Base-by-base conservation (phyloP, 2,329 filamentous ascomycete genomes). In the Alternaria novae-zelandiae region DNA sequence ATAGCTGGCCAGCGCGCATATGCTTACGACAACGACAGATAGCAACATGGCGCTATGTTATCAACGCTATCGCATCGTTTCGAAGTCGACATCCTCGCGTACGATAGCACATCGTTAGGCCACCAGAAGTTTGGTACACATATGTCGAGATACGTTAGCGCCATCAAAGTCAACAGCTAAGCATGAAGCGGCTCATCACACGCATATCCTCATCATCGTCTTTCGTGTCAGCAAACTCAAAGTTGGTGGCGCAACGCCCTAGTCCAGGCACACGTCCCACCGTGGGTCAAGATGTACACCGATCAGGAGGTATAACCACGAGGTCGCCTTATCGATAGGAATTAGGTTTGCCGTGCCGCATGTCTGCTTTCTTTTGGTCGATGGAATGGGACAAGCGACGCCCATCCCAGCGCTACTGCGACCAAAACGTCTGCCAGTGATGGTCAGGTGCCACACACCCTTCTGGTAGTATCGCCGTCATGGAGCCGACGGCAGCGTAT, bases 201-300 rank as follows among this genome's bases (percentile, higher is more conserved):
- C 32, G 28, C 49, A 53, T 20, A 53, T 53, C 10, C 49, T 36
- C 28, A 53, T 53, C 28, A 53, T 53, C 28, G 28, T n/a, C 20
- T 53, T 20, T 23, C 8, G 32, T 30, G 13, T 53, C 28, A 53
- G 49, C 49, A 21, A 53, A 36, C 49, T 53, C 49, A 36, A 53
- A 53, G 62, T 55, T 62, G 62, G 59, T 64, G 62, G 62, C 62
- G 59, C n/a, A 58, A 50, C n/a, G 50, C 55, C 32, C 41, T 50
- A 58, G 53, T 53, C 20, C 20, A 41, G 44, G 20, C 59, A 57
- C 56, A 54, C 28, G 60, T 59, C 54, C 46, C 32, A 36, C 32
- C 54, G 57, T 63, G 59, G 63, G 63, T 43, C 59, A 23, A 20
- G 10, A 49, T 50, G 26, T 57, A 58, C 30, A 57, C 51, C 47